A percentile compares a stretch with the other conserved stretches of the same genome.
These are phyloP conservation scores for Hanseniaspora lachancei DNA, from an alignment of 805 yeast genomes.

Conservation along the genomic window DNA sequence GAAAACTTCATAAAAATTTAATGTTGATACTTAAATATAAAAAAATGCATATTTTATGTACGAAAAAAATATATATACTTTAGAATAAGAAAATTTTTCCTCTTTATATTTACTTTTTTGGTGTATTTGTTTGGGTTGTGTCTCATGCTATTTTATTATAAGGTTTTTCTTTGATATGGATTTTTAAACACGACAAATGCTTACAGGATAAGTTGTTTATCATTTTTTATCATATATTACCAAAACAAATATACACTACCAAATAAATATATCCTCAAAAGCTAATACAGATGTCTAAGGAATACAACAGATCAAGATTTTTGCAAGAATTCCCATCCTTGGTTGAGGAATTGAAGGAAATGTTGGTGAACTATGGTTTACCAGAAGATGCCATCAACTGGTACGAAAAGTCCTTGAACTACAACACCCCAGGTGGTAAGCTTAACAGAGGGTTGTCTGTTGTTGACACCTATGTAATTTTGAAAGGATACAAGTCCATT, in stretches of 20 bases:
- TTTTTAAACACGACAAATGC: no score
- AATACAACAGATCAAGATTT: conserved; percentile 38
- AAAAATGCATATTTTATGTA: no score
- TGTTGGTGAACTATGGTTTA: conserved; percentile 58
- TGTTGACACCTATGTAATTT: conserved; percentile 75
- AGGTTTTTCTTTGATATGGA: no score
- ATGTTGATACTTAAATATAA: no score
- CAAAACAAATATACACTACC: no score
- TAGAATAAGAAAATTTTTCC: neutral
- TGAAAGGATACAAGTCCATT: conserved; percentile 47
- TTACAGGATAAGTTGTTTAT: no score
- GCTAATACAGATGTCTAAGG: conserved; percentile 17
- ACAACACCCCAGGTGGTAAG: conserved; percentile 94
- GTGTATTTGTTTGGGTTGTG: neutral
- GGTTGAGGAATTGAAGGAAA: conserved; percentile 58
- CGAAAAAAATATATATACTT: neutral
- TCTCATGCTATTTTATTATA: no score
- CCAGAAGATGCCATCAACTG: conserved; percentile 76
- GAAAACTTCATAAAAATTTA: no score
- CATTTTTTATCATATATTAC: no score
- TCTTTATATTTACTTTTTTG: neutral
- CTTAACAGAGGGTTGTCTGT: conserved; percentile 93
- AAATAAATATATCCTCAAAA: neutral
- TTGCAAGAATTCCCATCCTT: conserved; percentile 58
- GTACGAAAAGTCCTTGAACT: conserved; percentile 59